Evolutionary conservation across 2,329 filamentous ascomycete genomes (phyloP), one percentile per base, ranked within the genome.

Genomic region (Diaporthe aspalathi): DNA sequence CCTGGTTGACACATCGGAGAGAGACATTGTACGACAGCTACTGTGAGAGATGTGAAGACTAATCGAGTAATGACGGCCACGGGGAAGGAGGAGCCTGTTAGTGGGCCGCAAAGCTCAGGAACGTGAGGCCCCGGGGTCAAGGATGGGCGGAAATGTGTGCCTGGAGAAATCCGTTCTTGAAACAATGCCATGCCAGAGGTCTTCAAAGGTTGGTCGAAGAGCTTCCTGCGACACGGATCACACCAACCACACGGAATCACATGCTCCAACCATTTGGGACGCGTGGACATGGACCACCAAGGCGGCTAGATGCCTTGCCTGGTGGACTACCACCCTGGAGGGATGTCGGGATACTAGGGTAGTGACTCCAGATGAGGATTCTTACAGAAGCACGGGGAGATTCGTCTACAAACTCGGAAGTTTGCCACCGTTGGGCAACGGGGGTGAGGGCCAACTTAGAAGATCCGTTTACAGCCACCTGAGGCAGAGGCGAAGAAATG

Each of bases 41-140:
- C 8, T 63, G 60, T 49, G 60, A 63, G 60, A 63, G 60, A 63
- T 38, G 29, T 14, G 6, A 63, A 63, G 60, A 63, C 43, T 63
- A 63, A 49, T 50, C 60, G 9, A 49, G 60, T 35, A 63, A 50
- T 24, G 60, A 49, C 27, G 49, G 27, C 24, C 14, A 8, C 17
- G 29, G 17, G 22, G 43, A 16, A 49, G n/a, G 12, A 38, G 38
- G 27, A 49, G 6, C 12, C 20, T 38, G 7, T 24, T 35, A 49
- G 45, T n/a, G 20, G 27, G 11, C 9, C 24, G 29, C 1, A 20
- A 9, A 8, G 27, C 9, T 49, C 38, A 49, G 43, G 17, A 24
- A 38, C 14, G 9, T 9, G 43, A 9, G 49, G 24, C 4, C 12
- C 60, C 29, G 8, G 60, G 43, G 35, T 49, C 43, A 49, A 43